Evolutionary conservation across 495 filamentous ascomycete species (phyloP).

Genomic region (Neurospora cerealis): DNA sequence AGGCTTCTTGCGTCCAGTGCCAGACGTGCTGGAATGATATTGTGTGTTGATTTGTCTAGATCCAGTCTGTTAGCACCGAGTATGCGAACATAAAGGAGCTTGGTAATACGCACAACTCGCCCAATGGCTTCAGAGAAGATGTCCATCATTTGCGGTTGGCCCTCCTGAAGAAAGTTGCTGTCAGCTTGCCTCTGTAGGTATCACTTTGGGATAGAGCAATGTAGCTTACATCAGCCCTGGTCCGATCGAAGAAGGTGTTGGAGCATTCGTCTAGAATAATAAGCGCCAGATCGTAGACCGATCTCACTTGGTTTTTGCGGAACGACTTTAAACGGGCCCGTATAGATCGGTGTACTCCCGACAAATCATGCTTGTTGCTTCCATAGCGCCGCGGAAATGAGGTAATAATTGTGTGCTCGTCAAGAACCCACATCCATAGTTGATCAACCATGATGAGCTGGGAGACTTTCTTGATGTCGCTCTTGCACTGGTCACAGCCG

Average conservation of each 20-base stretch:
- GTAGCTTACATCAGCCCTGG: slow-evolving; percentile 32
- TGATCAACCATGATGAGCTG: slow-evolving; percentile 70
- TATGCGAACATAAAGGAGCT: background rate
- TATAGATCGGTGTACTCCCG: slow-evolving; percentile 55
- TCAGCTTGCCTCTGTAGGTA: background rate
- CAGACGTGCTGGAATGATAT: slow-evolving; percentile 27
- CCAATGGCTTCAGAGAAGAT: slow-evolving; percentile 50
- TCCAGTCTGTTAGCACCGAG: slow-evolving; percentile 25
- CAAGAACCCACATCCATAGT: slow-evolving; percentile 65
- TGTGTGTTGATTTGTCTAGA: slow-evolving; percentile 25
- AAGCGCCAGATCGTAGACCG: slow-evolving; percentile 55
- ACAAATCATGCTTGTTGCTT: slow-evolving; percentile 54
- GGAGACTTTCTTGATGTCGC: slow-evolving; percentile 36
- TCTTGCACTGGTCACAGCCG: slow-evolving; percentile 17
- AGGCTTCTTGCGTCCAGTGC: slow-evolving; percentile 25
- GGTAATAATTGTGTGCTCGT: slow-evolving; percentile 54
- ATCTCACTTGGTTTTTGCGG: slow-evolving; percentile 49
- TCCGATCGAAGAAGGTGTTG: slow-evolving; percentile 52
- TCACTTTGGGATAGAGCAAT: background rate
- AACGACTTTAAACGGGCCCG: slow-evolving; percentile 17
- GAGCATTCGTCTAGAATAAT: slow-evolving; percentile 57
- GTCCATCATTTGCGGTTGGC: slow-evolving; percentile 57
- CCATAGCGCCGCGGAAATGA: slow-evolving; percentile 60
- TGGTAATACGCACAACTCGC: slow-evolving; percentile 17
- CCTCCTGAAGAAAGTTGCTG: slow-evolving; percentile 22